A percentile compares a stretch with the other conserved stretches of the same genome.
phyloP scores from a whole-genome alignment of 441 rosid species.

The Erodium texanum region DNA sequence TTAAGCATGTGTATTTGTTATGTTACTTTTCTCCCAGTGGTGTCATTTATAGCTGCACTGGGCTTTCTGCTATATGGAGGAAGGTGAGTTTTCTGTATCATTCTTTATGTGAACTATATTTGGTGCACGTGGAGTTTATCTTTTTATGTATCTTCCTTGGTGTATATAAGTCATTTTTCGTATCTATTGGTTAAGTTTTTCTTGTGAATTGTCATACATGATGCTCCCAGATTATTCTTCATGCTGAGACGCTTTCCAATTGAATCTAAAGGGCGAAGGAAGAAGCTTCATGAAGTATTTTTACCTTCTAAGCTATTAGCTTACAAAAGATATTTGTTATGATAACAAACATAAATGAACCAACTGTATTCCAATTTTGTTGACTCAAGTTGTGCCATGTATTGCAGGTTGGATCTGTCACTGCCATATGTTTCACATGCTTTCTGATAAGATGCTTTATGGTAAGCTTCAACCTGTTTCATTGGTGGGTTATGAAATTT shows the following conservation, averaged over 20 bases:
- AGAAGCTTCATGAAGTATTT: constrained; percentile 89
- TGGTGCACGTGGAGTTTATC: not conserved
- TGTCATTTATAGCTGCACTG: constrained; percentile 53
- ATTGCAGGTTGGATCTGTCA: no score
- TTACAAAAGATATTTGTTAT: not conserved
- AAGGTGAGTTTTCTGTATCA: constrained; percentile 30
- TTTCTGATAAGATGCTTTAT: no score
- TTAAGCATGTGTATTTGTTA: not conserved
- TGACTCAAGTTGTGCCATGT: constrained; percentile 10
- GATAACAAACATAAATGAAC: not conserved
- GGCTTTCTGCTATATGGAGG: constrained; percentile 60
- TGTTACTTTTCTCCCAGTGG: constrained; percentile 29
- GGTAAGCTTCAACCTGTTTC: constrained; percentile 18
- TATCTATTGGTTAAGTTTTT: not conserved
- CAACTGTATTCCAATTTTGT: not conserved
- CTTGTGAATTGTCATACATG: constrained; percentile 5
- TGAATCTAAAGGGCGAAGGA: constrained; percentile 88
- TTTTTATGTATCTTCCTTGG: not conserved
- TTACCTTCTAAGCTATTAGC: not conserved
- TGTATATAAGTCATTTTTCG: not conserved
- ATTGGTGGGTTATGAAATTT: not conserved
- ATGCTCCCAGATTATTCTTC: constrained; percentile 51
- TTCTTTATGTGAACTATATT: not conserved
- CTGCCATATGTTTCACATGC: no score
- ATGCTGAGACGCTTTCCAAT: constrained; percentile 86